A percentile compares a stretch with the other conserved stretches of the same genome.
These are phyloP conservation scores for Penicilliopsis zonata DNA, from an alignment of 495 filamentous ascomycete genomes.

Conservation along the genomic window DNA sequence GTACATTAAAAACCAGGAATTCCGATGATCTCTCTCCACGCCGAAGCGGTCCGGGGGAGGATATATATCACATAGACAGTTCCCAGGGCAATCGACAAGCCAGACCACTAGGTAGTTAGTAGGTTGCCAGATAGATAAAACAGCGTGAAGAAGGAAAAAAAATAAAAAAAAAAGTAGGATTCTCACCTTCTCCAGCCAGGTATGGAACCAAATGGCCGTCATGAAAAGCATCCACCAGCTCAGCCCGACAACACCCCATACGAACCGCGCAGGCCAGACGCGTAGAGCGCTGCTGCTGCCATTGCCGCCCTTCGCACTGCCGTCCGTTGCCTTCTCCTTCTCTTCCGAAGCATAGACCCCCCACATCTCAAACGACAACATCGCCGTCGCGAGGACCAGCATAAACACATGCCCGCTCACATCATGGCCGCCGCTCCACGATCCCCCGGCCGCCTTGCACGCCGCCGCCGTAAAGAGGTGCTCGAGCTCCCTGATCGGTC, in stretches of 20 bases:
- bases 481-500: slow-evolving; percentile 22
- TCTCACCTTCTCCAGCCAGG: slow-evolving; percentile 91
- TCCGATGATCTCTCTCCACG: slow-evolving; percentile 54
- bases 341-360: slow-evolving; percentile 42
- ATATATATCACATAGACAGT: slow-evolving; percentile 66
- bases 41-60: slow-evolving; percentile 53
- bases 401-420: slow-evolving; percentile 93
- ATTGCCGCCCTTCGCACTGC: slow-evolving; percentile 22
- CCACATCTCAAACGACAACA: slow-evolving; percentile 68
- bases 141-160: not conserved
- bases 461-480: slow-evolving; percentile 59
- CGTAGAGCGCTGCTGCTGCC: slow-evolving; percentile 14
- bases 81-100: slow-evolving; percentile 54
- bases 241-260: slow-evolving; percentile 37
- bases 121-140: slow-evolving; percentile 11
- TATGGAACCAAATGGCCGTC: slow-evolving; percentile 96
- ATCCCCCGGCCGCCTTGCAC: slow-evolving; percentile 69
- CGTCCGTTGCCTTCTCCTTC: slow-evolving; percentile 46
- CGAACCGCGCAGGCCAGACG: slow-evolving; percentile 39
- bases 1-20: slow-evolving; percentile 58
- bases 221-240: slow-evolving; percentile 94
- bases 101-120: slow-evolving; percentile 64
- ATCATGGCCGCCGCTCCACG: slow-evolving; percentile 85
- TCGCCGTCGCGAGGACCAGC: slow-evolving; percentile 67
- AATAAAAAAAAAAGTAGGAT: slow-evolving; percentile 1